A percentile compares a stretch with the other conserved stretches of the same genome.
phyloP scores from a whole-genome alignment of 2,329 filamentous ascomycete genomes.

The Fusarium equiseti region DNA sequence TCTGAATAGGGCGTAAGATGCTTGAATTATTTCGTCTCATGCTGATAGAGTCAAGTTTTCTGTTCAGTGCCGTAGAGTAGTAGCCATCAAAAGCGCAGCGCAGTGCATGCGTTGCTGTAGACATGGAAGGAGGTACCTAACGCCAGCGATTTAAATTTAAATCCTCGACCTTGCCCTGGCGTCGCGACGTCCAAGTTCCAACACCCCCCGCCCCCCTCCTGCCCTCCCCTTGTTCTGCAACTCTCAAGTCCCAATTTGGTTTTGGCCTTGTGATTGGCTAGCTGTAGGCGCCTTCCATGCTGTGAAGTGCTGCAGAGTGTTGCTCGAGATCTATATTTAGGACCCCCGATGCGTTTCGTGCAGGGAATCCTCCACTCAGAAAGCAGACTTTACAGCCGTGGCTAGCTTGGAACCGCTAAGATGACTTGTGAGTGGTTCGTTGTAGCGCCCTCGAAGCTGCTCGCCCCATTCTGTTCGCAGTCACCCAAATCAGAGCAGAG shows the following conservation, averaged over 20 bases:
- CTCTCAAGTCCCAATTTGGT: slow-evolving; percentile 46
- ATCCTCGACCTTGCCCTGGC: slow-evolving; percentile 34
- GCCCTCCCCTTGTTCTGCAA: slow-evolving; percentile 30
- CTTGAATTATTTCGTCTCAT: not conserved
- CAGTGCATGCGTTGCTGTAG: slow-evolving; percentile 31
- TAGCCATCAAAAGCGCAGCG: slow-evolving; percentile 18
- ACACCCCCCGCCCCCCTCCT: slow-evolving; percentile 1
- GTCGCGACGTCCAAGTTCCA: slow-evolving; percentile 14
- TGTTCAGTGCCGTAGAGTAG: not conserved
- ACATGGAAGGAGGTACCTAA: slow-evolving; percentile 33
- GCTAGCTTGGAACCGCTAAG: slow-evolving; percentile 39
- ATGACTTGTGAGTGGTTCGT: slow-evolving; percentile 41
- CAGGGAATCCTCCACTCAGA: slow-evolving; percentile 42
- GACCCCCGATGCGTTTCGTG: slow-evolving; percentile 46
- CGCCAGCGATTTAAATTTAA: slow-evolving; percentile 47
- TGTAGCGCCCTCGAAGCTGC: slow-evolving; percentile 36
- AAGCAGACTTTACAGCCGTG: slow-evolving; percentile 31
- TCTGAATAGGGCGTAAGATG: not conserved
- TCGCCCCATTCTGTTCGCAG: slow-evolving; percentile 22
- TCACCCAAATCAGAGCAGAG: slow-evolving; percentile 17
- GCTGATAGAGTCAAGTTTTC: not conserved
- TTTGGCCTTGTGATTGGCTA: slow-evolving; percentile 47
- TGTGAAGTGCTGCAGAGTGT: slow-evolving; percentile 39
- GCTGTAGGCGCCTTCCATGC: slow-evolving; percentile 48
- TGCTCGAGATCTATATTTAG: slow-evolving; percentile 52